Percentiles rank a stretch among this genome's conserved stretches.
phyloP scores from a whole-genome alignment of 345 rosid species.

The Mallotus nudiflorus region DNA sequence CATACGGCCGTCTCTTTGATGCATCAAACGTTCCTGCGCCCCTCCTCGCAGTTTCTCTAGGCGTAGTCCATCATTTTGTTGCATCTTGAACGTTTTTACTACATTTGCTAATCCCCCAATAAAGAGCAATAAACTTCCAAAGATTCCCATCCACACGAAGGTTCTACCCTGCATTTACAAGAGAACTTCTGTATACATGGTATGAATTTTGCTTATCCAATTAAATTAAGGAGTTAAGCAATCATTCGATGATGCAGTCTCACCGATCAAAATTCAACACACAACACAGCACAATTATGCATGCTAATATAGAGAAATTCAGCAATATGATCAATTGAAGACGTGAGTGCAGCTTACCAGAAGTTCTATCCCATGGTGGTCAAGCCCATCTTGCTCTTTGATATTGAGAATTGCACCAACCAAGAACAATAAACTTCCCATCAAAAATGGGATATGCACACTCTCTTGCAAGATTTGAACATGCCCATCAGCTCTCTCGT shows the following conservation, averaged over 20 bases:
- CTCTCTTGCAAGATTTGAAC: conserved; percentile 73
- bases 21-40: conserved; percentile 54
- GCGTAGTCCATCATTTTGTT: conserved; percentile 47
- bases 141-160: conserved; percentile 57
- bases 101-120: conserved; percentile 59
- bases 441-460: conserved; percentile 69
- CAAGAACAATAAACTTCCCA: conserved; percentile 59
- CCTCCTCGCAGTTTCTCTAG: conserved; percentile 80
- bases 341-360: conserved; percentile 47
- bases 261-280: too few species aligned
- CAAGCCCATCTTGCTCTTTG: conserved; percentile 42
- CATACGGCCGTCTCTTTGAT: conserved; percentile 53
- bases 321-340: background rate
- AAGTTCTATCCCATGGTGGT: conserved; percentile 47
- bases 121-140: conserved; percentile 51
- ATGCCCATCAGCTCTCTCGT: conserved; percentile 82
- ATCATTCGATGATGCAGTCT: too few species aligned
- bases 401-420: conserved; percentile 63
- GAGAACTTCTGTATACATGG: too few species aligned
- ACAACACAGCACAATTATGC: too few species aligned
- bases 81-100: conserved; percentile 72
- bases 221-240: too few species aligned
- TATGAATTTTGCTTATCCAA: too few species aligned
- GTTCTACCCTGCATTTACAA: conserved; percentile 47
- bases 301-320: too few species aligned